These are phyloP conservation scores for Brassica cretica DNA, from an alignment of 345 rosid species.

Conservation along the genomic window DNA sequence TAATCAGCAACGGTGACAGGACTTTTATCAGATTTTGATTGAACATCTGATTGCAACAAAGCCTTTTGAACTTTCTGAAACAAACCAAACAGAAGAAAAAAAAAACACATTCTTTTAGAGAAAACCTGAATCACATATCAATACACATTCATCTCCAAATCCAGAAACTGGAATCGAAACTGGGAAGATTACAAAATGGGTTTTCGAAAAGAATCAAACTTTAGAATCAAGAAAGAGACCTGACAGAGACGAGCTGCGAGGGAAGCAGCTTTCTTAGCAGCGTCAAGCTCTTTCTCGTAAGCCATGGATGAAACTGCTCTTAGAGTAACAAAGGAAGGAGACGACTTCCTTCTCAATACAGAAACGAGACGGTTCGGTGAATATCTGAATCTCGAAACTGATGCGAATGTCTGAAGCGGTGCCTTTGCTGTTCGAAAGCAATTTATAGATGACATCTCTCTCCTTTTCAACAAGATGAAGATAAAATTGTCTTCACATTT, in stretches of 20 bases:
- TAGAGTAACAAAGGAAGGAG: constrained; percentile 28
- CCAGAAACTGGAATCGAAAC: background rate
- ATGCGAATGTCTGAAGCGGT: constrained; percentile 28
- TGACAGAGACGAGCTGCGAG: constrained; percentile 93
- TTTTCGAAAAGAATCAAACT: background rate
- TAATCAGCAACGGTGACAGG: constrained; percentile 99
- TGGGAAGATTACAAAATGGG: constrained; percentile 28
- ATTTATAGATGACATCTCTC: constrained; percentile 41
- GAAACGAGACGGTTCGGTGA: constrained; percentile 24
- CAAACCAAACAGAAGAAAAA: constrained; percentile 48
- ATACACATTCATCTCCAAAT: constrained; percentile 3
- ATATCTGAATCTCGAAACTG: constrained; percentile 22
- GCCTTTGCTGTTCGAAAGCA: constrained; percentile 33
- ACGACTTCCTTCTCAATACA: constrained; percentile 21
- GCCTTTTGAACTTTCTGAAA: constrained; percentile 85
- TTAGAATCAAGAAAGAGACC: constrained; percentile 37
- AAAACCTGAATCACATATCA: background rate
- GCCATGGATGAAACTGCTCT: constrained; percentile 54
- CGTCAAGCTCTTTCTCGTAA: constrained; percentile 79
- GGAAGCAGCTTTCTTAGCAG: constrained; percentile 89
- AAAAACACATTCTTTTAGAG: background rate
- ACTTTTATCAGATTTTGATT: constrained; percentile 79
- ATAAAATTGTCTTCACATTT: constrained; percentile 5
- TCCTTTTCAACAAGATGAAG: constrained; percentile 13
- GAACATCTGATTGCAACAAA: constrained; percentile 84